Conservation (phyloP, 768 basidiomycete genomes). For the Dentipellis sp. region DNA sequence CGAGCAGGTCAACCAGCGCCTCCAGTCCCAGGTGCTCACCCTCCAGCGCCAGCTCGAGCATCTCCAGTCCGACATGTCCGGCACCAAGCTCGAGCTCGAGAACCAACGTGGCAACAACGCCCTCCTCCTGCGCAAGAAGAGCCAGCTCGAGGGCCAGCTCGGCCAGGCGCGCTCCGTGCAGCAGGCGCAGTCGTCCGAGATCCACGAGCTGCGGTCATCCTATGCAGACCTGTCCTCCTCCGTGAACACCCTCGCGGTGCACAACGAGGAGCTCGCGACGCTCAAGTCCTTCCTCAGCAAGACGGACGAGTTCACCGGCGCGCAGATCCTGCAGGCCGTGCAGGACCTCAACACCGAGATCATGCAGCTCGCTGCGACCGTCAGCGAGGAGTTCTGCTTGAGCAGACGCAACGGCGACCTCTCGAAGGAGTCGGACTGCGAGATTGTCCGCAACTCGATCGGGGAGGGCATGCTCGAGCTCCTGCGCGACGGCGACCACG, state of each 20-base stretch:
- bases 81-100: conserved; percentile 13
- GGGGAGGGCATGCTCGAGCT: conserved; percentile 21
- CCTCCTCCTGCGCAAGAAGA: conserved; percentile 13
- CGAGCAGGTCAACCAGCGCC: conserved; percentile 9
- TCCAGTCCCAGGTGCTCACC: conserved; percentile 11
- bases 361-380: conserved; percentile 25
- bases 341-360: conserved; percentile 27
- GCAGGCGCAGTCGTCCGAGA: conserved; percentile 6
- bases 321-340: conserved; percentile 24
- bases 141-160: conserved; percentile 10
- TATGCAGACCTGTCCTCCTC: conserved; percentile 17
- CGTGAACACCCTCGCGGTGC: conserved; percentile 15
- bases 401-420: conserved; percentile 14
- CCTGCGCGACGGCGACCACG: conserved; percentile 20
- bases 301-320: conserved; percentile 26
- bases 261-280: conserved; percentile 21
- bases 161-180: conserved; percentile 5
- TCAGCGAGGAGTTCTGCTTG: conserved; percentile 22
- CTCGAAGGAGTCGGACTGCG: conserved; percentile 19
- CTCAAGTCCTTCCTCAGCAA: conserved; percentile 26
- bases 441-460: conserved; percentile 19
- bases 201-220: conserved; percentile 16
- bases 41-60: conserved; percentile 15
- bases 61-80: conserved; percentile 11
- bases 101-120: conserved; percentile 10